Conservation (phyloP, 2,329 filamentous ascomycete species). For the Verticillium tricorpus region DNA sequence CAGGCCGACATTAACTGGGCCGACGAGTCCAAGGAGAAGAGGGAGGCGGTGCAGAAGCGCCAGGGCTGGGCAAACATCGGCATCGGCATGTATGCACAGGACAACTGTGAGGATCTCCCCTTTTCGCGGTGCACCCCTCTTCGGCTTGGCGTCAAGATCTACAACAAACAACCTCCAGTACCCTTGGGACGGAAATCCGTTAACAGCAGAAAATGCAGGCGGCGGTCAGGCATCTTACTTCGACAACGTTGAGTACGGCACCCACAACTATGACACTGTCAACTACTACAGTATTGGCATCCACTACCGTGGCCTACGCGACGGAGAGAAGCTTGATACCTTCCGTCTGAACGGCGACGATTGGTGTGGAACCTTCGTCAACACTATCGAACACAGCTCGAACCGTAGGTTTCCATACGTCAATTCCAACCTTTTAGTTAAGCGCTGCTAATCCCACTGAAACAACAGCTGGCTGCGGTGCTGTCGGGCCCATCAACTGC, state of each 20-base stretch:
- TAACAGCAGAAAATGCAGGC: slow-evolving; percentile 5
- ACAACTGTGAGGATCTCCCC: slow-evolving; percentile 8
- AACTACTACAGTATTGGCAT: slow-evolving; percentile 15
- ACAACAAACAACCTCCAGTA: neutral
- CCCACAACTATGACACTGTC: slow-evolving; percentile 5
- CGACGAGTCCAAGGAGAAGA: neutral
- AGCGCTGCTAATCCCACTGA: neutral
- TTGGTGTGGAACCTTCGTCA: slow-evolving; percentile 7
- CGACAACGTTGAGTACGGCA: slow-evolving; percentile 13
- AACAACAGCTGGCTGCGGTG: neutral
- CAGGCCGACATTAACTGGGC: slow-evolving; percentile 12
- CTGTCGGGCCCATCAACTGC: neutral
- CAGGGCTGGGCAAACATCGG: slow-evolving; percentile 14
- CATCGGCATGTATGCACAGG: slow-evolving; percentile 12
- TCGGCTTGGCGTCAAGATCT: neutral
- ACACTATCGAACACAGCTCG: neutral
- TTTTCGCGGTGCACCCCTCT: fast-evolving
- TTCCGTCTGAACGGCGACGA: slow-evolving; percentile 10
- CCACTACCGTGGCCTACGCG: slow-evolving; percentile 12
- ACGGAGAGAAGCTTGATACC: slow-evolving; percentile 15
- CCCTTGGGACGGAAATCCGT: neutral
- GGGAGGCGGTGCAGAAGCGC: slow-evolving; percentile 8
- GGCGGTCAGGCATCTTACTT: slow-evolving; percentile 11
- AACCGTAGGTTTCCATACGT: neutral
- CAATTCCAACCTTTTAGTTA: too few relatives aligned